Base-by-base conservation (phyloP, 2,329 filamentous ascomycete genomes). In the Rachicladosporium sp. region DNA sequence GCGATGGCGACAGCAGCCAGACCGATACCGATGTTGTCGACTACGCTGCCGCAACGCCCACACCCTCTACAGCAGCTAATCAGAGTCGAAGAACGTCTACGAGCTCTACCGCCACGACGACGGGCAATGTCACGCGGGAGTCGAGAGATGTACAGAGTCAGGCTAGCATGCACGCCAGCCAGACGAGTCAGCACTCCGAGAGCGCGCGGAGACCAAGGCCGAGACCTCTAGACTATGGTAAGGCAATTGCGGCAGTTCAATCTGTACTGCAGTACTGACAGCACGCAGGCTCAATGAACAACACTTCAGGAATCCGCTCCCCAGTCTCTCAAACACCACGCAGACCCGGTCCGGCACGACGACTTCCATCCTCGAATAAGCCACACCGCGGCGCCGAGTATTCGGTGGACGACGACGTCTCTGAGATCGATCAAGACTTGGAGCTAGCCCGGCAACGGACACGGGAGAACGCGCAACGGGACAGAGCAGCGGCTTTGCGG, bases 361-460 rank as follows among this genome's bases (percentile, higher is more conserved):
- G 86, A 45, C 70, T 79, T 42, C 89, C 85, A 1, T 86, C 85
- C 15, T 83, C 66, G 37, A 70, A 76, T 52, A 77, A 77, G 31
- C 87, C 86, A 2, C 77, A 89, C 56, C 80, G 85, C 39, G 84
- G 88, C 23, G 82, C 83, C 46, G 71, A 89, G 44, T 96, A 93
- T 63, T 95, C 88, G 0, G 85, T 85, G 35, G 88, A 96, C 56
- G 89, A 96, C 58, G 87, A 86, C 54, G 69, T 78, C 15, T 72
- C 77, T 47, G 89, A 95, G 60, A 77, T 94, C 12, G 79, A 84
- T 54, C 74, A 76, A 45, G 82, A 87, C 53, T 64, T 72, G 48
- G 66, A 74, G 42, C 60, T 66, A 48, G 49, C 61, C 47, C 43
- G 52, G 29, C 46, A 47, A 13, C 45, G 53, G 19, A 45, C 50